Base-by-base conservation (phyloP, 352 stramenopile species). In the Phytophthora pisi region DNA sequence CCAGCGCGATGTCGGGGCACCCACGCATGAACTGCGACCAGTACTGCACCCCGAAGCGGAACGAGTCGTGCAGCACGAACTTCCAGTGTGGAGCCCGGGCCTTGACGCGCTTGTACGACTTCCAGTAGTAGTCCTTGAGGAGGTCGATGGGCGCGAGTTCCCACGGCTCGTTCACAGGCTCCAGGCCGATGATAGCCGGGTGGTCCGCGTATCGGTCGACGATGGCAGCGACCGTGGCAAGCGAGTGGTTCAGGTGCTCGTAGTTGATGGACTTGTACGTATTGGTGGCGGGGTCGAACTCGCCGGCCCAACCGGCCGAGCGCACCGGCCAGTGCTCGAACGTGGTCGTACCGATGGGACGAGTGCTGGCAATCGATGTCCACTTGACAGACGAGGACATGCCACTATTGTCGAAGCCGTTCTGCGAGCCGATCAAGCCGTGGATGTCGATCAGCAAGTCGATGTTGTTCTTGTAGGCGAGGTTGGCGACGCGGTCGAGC, bases 121-220 rank as follows among this genome's bases (percentile, higher is more conserved):
- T 96, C 95, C 93, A 98, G 81, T 99, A 99, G 75, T 98, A 99
- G 18, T 95, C 76, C 72, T 98, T 98, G 50, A 98, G 77, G 24
- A 92, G 75, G 9, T 97, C 59, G 47, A 98, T 91, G 1, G 95
- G 95, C 42, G 95, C 98, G 57, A 97, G 87, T 75, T 98, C 89
- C 95, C 95, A 98, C 16, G 96, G 96, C 64, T 99, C 96, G 71
- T 99, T 99, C 43, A 98, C 92, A 7, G 95, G 94, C 69, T 99
- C 89, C 18, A 99, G 49, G 11, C 94, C 96, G 23, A 98, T 78
- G 5, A 99, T 90, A 8, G 90, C 89, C 9, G 88, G 88, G 74
- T 98, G 82, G 59, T 81, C 79, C 9, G 75, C 68, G 67, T 98
- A 98, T 3, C 81, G 77, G 56, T 97, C 74, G 3, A 98, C 92